Evolutionary conservation across 176 grass and related monocot genomes (phyloP).

Genomic region (Echinochloa phyllopogon): DNA sequence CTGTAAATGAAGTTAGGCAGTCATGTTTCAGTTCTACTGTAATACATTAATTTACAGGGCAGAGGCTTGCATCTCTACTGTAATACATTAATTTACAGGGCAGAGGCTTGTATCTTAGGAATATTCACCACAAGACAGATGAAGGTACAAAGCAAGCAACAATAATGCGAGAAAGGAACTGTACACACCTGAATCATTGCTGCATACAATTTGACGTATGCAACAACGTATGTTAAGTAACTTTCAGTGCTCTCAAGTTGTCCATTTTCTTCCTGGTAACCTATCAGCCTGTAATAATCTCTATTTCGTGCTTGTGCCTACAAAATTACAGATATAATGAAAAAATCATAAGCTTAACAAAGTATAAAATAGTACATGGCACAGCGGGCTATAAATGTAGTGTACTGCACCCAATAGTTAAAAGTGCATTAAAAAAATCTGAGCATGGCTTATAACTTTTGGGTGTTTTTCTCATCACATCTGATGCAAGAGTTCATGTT

Average conservation of each 20-base stretch:
- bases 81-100: slow-evolving; percentile 20
- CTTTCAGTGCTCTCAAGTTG: slow-evolving; percentile 71
- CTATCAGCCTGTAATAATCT: slow-evolving; percentile 76
- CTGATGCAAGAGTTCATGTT: neutral
- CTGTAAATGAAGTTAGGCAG: slow-evolving; percentile 47
- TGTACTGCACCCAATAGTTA: slow-evolving; percentile 12
- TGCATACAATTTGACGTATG: slow-evolving; percentile 88
- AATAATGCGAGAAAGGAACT: slow-evolving; percentile 13
- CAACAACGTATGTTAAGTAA: slow-evolving; percentile 62
- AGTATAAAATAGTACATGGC: neutral
- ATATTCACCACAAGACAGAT: neutral
- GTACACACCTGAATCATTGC: slow-evolving; percentile 85
- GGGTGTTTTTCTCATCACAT: neutral
- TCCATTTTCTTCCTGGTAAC: slow-evolving; percentile 82
- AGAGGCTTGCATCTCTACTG: too few relatives aligned
- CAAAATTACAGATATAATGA: slow-evolving; percentile 27
- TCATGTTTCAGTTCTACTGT: slow-evolving; percentile 37
- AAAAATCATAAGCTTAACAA: slow-evolving; percentile 2
- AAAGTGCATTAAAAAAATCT: slow-evolving; percentile 11
- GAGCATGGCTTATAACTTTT: slow-evolving; percentile 3
- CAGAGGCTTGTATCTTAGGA: neutral
- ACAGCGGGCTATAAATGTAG: slow-evolving; percentile 6
- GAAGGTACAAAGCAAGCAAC: neutral
- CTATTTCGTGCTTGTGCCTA: slow-evolving; percentile 59
- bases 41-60: slow-evolving; percentile 20